phyloP scores from a whole-genome alignment of 2,329 filamentous ascomycete species.

The Monosporascus sp. region DNA sequence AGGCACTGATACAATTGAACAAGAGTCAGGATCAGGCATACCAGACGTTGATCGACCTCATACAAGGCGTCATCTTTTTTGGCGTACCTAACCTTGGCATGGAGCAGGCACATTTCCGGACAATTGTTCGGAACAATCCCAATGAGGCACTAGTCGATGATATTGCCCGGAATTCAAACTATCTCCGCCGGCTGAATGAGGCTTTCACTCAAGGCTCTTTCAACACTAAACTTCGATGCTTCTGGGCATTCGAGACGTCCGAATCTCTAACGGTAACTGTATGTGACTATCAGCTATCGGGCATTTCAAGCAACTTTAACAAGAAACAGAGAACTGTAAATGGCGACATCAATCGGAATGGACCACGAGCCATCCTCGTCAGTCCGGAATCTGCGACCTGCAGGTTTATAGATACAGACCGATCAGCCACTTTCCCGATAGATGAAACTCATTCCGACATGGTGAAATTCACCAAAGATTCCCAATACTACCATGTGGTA shows the following conservation, averaged over 20 bases:
- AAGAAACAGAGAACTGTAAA: constrained; percentile 1
- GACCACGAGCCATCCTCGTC: constrained; percentile 5
- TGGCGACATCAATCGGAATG: constrained; percentile 1
- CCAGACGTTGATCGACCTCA: not conserved
- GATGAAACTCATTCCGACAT: constrained; percentile 8
- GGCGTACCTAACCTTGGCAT: constrained; percentile 11
- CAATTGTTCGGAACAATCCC: constrained; percentile 3
- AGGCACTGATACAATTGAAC: constrained; percentile 14
- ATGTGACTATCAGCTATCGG: not conserved
- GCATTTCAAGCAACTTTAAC: not conserved
- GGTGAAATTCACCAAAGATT: constrained; percentile 9
- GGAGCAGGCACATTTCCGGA: constrained; percentile 1
- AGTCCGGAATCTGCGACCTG: constrained; percentile 8
- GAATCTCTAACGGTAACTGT: constrained; percentile 8
- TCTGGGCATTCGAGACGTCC: constrained; percentile 10
- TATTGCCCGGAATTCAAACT: constrained; percentile 3
- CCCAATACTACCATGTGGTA: constrained; percentile 3
- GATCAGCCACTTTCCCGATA: constrained; percentile 4
- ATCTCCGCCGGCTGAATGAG: constrained; percentile 3
- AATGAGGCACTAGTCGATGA: constrained; percentile 6
- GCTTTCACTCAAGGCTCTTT: not conserved
- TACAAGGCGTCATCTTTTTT: constrained; percentile 7
- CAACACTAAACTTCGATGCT: not conserved
- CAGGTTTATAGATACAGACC: not conserved
- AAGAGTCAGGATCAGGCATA: constrained; percentile 1